Evolutionary conservation across 2,329 filamentous ascomycete genomes (phyloP).

Genomic region (Fusarium dimerum): DNA sequence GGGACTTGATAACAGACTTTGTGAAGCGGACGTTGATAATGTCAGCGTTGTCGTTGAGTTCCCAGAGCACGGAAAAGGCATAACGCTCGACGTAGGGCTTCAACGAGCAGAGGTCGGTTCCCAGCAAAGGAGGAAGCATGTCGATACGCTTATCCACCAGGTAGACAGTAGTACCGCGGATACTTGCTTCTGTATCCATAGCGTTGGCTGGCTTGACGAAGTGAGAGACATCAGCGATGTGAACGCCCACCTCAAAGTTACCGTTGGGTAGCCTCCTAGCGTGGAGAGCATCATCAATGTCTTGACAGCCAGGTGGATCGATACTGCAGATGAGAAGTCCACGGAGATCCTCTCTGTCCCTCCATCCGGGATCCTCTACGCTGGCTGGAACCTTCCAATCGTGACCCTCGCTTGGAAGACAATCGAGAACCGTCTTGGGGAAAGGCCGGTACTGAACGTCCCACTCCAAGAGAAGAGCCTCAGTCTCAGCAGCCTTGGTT

Average conservation of each 20-base stretch:
- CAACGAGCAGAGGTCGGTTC: conserved; percentile 92
- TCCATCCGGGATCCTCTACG: conserved; percentile 82
- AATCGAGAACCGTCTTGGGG: conserved; percentile 92
- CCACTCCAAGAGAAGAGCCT: conserved; percentile 90
- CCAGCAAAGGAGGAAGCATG: conserved; percentile 96
- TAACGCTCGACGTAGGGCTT: conserved; percentile 97
- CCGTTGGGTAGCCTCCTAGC: conserved; percentile 83
- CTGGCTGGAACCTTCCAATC: conserved; percentile 89
- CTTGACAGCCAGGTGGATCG: conserved; percentile 92
- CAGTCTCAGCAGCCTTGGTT: conserved; percentile 96
- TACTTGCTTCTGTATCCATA: conserved; percentile 94
- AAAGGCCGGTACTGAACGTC: conserved; percentile 98
- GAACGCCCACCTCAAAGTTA: conserved; percentile 93
- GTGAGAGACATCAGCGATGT: conserved; percentile 99
- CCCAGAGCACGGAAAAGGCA: conserved; percentile 86
- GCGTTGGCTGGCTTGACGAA: conserved; percentile 97
- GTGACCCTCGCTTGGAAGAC: conserved; percentile 86
- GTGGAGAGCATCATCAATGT: conserved; percentile 97
- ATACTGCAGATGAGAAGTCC: conserved; percentile 94
- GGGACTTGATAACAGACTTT: conserved; percentile 95
- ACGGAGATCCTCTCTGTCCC: conserved; percentile 78
- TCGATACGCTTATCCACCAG: conserved; percentile 98
- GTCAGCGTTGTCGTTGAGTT: conserved; percentile 81
- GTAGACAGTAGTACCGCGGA: conserved; percentile 95
- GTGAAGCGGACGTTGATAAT: conserved; percentile 86